Conservation (phyloP, 2,329 filamentous ascomycete genomes). For the Hirsutella thompsonii region DNA sequence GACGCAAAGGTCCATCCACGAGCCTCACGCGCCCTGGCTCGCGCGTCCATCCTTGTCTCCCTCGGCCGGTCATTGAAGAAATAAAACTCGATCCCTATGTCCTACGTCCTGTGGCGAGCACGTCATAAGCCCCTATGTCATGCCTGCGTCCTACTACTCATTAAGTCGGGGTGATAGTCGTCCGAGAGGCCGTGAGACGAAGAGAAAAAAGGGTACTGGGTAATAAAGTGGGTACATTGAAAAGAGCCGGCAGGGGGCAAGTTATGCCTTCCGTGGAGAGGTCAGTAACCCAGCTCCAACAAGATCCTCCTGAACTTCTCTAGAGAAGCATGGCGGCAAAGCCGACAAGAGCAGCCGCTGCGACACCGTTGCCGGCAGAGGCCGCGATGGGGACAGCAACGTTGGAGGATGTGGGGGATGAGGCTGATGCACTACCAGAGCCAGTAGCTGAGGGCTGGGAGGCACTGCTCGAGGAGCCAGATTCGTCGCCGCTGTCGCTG, state of each 20-base stretch:
- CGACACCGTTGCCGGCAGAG: constrained; percentile 28
- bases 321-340: constrained; percentile 40
- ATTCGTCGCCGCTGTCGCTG: constrained; percentile 8
- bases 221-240: constrained; percentile 19
- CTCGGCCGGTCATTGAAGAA: background rate
- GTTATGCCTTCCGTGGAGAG: constrained; percentile 5
- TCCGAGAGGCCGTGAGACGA: constrained; percentile 5
- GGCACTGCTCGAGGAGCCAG: constrained; percentile 14
- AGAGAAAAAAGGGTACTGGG: constrained; percentile 13
- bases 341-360: constrained; percentile 35
- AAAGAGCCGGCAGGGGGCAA: constrained; percentile 10
- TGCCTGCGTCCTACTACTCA: constrained; percentile 10
- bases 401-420: constrained; percentile 11
- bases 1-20: constrained; percentile 10
- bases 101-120: constrained; percentile 4
- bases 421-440: constrained; percentile 17
- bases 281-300: background rate
- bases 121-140: constrained; percentile 5
- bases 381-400: constrained; percentile 29
- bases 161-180: constrained; percentile 4
- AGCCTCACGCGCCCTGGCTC: constrained; percentile 8
- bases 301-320: background rate
- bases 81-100: background rate
- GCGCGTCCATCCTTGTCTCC: background rate
- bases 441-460: constrained; percentile 10